These are phyloP conservation scores for Candida caryicola DNA, from an alignment of 805 yeast species.

Conservation along the genomic window DNA sequence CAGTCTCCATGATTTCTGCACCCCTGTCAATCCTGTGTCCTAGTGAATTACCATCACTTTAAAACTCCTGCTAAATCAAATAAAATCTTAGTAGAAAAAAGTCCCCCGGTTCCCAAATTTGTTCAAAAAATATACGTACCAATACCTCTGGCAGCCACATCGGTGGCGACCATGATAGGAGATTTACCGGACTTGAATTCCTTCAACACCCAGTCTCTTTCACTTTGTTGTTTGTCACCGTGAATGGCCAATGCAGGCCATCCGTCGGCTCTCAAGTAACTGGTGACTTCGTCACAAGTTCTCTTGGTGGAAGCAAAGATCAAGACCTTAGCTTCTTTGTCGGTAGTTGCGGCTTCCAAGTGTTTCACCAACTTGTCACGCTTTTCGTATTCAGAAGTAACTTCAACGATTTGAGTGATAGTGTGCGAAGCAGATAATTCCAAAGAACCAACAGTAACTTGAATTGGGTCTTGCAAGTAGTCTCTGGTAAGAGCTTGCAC, in stretches of 20 bases:
- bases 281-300: constrained; percentile 93
- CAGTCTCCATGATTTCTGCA: background rate
- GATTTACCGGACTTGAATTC: constrained; percentile 92
- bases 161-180: constrained; percentile 98
- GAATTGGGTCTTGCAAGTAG: constrained; percentile 88
- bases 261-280: constrained; percentile 89
- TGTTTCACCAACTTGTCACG: constrained; percentile 85
- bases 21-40: background rate
- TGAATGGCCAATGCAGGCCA: constrained; percentile 99
- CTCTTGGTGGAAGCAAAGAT: constrained; percentile 96
- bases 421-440: constrained; percentile 96
- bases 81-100: constrained; percentile 18
- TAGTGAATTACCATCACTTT: background rate
- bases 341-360: constrained; percentile 73
- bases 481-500: constrained; percentile 92
- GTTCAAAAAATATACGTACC: constrained; percentile 62
- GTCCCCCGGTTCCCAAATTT: background rate
- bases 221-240: constrained; percentile 96
- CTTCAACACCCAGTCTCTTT: constrained; percentile 96
- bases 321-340: constrained; percentile 71
- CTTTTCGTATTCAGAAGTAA: constrained; percentile 88
- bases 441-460: constrained; percentile 93
- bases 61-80: constrained; percentile 7
- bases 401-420: constrained; percentile 90
- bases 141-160: constrained; percentile 99